Evolutionary conservation across 768 basidiomycete species (phyloP).

Genomic region (Roridomyces roridus): DNA sequence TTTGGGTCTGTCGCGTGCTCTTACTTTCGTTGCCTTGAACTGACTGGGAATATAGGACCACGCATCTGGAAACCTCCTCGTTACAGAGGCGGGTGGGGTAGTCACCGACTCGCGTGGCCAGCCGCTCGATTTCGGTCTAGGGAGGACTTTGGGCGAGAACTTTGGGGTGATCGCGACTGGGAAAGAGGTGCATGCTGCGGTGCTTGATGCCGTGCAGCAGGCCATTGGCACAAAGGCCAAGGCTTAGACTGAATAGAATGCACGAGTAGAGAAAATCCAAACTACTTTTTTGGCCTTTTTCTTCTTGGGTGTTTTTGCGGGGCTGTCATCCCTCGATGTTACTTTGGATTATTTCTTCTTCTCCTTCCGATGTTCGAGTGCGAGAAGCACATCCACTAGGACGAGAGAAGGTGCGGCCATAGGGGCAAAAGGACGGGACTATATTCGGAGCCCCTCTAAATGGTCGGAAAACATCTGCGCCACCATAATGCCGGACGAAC

Average conservation of each 20-base stretch:
- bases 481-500: too few relatives aligned
- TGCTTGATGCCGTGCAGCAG: slow-evolving; percentile 77
- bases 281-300: slow-evolving; percentile 18
- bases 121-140: slow-evolving; percentile 84
- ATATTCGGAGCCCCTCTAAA: too few relatives aligned
- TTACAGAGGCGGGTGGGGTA: slow-evolving; percentile 90
- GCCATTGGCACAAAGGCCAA: slow-evolving; percentile 48
- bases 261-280: not conserved
- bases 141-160: slow-evolving; percentile 85
- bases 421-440: too few relatives aligned
- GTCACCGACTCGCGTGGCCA: slow-evolving; percentile 84
- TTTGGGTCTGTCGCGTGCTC: slow-evolving; percentile 70
- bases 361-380: too few relatives aligned
- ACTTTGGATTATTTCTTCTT: not conserved
- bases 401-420: too few relatives aligned
- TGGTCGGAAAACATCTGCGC: too few relatives aligned
- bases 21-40: not conserved
- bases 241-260: slow-evolving; percentile 3
- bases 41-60: slow-evolving; percentile 77
- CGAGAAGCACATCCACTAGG: too few relatives aligned
- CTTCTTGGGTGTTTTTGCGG: slow-evolving; percentile 16
- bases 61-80: slow-evolving; percentile 82
- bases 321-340: not conserved
- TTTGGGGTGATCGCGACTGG: slow-evolving; percentile 87
- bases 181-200: slow-evolving; percentile 67